Evolutionary conservation across 306 rosid genomes (phyloP).

Genomic region (Trifolium fragiferum): DNA sequence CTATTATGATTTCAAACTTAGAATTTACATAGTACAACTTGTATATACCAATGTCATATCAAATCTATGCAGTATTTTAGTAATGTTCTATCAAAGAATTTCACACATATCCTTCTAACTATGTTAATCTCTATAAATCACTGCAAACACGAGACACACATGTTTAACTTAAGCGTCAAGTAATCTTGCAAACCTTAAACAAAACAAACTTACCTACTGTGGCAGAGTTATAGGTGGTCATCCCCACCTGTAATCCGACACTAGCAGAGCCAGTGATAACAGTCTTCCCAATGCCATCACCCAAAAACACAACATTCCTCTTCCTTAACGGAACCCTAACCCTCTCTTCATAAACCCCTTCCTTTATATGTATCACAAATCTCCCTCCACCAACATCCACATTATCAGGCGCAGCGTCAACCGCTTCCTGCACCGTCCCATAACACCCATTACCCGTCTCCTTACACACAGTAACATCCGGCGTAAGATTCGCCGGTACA

Average conservation of each 20-base stretch:
- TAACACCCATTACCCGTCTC: slow-evolving; percentile 50
- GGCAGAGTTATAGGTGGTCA: slow-evolving; percentile 69
- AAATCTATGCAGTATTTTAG: background rate
- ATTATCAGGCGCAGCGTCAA: slow-evolving; percentile 60
- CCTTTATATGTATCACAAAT: slow-evolving; percentile 73
- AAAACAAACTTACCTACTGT: slow-evolving; percentile 67
- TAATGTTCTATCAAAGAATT: background rate
- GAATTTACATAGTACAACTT: too few relatives aligned
- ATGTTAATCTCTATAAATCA: background rate
- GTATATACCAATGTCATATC: background rate
- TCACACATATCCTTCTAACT: background rate
- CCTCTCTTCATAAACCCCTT: slow-evolving; percentile 82
- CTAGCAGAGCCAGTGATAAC: slow-evolving; percentile 72
- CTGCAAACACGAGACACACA: background rate
- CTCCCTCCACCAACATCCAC: slow-evolving; percentile 29
- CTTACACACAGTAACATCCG: slow-evolving; percentile 71
- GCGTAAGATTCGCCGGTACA: slow-evolving; percentile 51
- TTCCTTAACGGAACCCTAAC: slow-evolving; percentile 76
- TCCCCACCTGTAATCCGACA: slow-evolving; percentile 56
- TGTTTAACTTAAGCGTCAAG: background rate
- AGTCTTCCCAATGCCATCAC: slow-evolving; percentile 84
- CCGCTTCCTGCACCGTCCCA: slow-evolving; percentile 79
- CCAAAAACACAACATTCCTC: slow-evolving; percentile 75
- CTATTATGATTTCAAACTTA: too few relatives aligned
- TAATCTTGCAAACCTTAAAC: background rate